These are phyloP conservation scores for Kodamaea sp. DNA, from an alignment of 1,139 yeast species.

Conservation along the genomic window DNA sequence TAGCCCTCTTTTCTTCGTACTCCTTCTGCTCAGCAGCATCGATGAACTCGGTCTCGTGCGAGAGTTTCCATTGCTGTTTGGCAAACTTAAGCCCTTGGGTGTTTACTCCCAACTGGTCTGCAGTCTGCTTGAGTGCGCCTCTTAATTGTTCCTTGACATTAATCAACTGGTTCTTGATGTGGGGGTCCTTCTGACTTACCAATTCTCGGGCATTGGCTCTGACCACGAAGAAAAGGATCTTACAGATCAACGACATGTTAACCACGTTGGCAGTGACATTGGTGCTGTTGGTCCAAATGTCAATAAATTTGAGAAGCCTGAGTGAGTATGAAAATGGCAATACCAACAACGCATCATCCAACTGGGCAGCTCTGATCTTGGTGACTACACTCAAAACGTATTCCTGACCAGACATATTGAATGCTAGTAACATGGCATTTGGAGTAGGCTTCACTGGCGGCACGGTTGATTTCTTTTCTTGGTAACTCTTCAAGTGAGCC, in stretches of 20 bases:
- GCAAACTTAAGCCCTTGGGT: conserved; percentile 77
- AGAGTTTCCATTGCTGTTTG: conserved; percentile 75
- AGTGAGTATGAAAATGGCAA: conserved; percentile 85
- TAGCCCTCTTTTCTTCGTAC: conserved; percentile 54
- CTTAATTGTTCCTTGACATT: conserved; percentile 60
- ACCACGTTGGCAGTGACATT: conserved; percentile 44
- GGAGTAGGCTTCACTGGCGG: conserved; percentile 62
- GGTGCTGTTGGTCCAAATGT: conserved; percentile 65
- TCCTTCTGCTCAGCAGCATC: conserved; percentile 66
- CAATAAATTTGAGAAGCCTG: conserved; percentile 69
- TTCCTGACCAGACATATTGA: conserved; percentile 69
- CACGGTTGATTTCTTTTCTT: conserved; percentile 39
- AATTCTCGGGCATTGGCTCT: conserved; percentile 76
- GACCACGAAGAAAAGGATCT: conserved; percentile 72
- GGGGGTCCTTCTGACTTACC: conserved; percentile 62
- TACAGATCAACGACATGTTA: conserved; percentile 66
- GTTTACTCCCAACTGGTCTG: conserved; percentile 77
- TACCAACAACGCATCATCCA: conserved; percentile 89
- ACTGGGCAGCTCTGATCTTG: conserved; percentile 76
- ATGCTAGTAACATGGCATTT: conserved; percentile 70
- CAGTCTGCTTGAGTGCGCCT: conserved; percentile 49
- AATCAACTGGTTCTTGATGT: conserved; percentile 59
- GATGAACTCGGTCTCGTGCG: conserved; percentile 71
- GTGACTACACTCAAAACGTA: conserved; percentile 73
- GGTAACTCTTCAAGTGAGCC: conserved; percentile 32